A percentile compares a stretch with the other conserved stretches of the same genome.
Evolutionary conservation across 2,329 filamentous ascomycete genomes (phyloP).

Genomic region (Aspergillus neoniger): DNA sequence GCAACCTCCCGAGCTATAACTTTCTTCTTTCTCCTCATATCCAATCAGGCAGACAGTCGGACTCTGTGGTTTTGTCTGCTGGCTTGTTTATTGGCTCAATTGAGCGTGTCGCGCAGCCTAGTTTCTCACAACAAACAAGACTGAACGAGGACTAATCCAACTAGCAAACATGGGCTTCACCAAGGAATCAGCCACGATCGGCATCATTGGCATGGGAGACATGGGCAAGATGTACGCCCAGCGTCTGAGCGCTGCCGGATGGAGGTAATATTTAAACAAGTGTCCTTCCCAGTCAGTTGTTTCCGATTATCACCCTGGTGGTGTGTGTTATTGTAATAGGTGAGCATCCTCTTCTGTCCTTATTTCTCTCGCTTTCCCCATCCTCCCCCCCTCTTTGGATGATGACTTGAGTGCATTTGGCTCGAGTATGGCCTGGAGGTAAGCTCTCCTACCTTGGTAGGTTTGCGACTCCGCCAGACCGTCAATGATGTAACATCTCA

Average conservation of each 20-base stretch:
- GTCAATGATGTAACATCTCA: conserved; percentile 99
- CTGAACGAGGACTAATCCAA: background rate
- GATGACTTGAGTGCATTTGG: conserved; percentile 99
- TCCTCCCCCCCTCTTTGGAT: conserved; percentile 49
- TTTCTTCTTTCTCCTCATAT: background rate
- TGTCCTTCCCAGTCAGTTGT: conserved; percentile 3
- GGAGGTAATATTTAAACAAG: conserved; percentile 62
- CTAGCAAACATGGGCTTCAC: conserved; percentile 35
- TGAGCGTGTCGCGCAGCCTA: background rate
- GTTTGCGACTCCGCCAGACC: conserved; percentile 57
- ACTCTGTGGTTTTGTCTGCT: background rate
- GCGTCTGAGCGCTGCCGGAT: conserved; percentile 84
- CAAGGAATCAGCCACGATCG: conserved; percentile 74
- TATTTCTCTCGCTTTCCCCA: conserved; percentile 9
- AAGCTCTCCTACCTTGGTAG: conserved; percentile 69
- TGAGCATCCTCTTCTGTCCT: conserved; percentile 20
- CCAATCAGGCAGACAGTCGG: background rate
- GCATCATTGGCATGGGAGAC: conserved; percentile 98
- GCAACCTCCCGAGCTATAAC: background rate
- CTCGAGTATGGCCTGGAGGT: conserved; percentile 84
- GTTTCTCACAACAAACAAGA: background rate
- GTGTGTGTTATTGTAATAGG: conserved; percentile 33
- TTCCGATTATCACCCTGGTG: conserved; percentile 20
- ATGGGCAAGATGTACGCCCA: conserved; percentile 99
- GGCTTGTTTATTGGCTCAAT: background rate